Conservation (phyloP, 73 alveolate species). For the Breviolum minutum region DNA sequence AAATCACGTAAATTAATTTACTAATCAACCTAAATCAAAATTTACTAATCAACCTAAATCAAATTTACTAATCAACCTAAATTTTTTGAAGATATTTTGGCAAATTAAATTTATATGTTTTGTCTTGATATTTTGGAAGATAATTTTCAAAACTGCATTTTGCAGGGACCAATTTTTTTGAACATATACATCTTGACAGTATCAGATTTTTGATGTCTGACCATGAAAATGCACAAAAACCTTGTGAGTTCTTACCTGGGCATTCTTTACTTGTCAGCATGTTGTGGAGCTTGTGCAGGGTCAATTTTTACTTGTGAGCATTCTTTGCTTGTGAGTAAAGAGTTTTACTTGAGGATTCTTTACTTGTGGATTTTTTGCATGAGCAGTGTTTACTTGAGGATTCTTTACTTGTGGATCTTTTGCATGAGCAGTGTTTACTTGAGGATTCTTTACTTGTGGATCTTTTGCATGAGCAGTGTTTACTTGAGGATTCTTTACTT, state of each 20-base stretch:
- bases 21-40: no score
- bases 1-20: neutral
- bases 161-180: no score
- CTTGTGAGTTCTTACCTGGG: neutral
- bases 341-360: neutral
- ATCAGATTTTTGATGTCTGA: neutral
- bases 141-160: no score
- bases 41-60: neutral
- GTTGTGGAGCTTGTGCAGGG: neutral
- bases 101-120: no score
- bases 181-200: no score
- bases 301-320: neutral
- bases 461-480: no score
- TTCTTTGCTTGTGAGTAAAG: neutral
- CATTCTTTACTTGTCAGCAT: neutral
- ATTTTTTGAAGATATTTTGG: neutral
- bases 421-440: neutral
- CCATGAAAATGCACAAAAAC: neutral
- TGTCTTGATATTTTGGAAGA: no score
- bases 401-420: no score
- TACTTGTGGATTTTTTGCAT: no score
- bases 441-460: no score
- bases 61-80: neutral
- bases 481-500: no score
- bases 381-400: no score